A percentile compares a stretch with the other conserved stretches of the same genome.
phyloP scores from a whole-genome alignment of 2,329 filamentous ascomycete species.

The Chaetomiaceae sp. region DNA sequence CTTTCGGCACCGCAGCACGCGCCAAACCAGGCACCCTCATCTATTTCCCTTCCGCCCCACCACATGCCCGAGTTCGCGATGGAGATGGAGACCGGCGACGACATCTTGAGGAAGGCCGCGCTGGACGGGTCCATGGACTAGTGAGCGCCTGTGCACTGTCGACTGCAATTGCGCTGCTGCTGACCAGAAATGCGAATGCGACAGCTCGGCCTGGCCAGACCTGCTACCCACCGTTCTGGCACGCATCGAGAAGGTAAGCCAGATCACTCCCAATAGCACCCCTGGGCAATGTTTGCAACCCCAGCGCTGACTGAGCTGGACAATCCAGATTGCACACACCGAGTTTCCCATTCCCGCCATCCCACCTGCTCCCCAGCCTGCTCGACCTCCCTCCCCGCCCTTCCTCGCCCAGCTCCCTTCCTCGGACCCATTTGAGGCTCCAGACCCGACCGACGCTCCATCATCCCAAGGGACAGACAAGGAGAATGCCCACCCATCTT shows the following conservation, averaged over 20 bases:
- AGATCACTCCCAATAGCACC: not conserved
- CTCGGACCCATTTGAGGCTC: constrained; percentile 39
- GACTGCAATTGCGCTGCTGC: not conserved
- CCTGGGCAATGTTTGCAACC: too few relatives aligned
- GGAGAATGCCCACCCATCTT: constrained; percentile 57
- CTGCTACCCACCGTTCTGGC: constrained; percentile 62
- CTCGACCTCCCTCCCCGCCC: constrained; percentile 38
- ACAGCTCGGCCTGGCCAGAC: constrained; percentile 64
- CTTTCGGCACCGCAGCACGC: constrained; percentile 14
- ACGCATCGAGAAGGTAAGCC: constrained; percentile 58
- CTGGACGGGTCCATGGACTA: constrained; percentile 50
- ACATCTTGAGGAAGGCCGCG: constrained; percentile 45
- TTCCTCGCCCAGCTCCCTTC: constrained; percentile 44
- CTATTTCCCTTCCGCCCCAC: constrained; percentile 3
- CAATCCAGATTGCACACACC: constrained; percentile 62
- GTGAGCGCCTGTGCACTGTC: constrained; percentile 38
- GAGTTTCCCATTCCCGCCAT: constrained; percentile 70
- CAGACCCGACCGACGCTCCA: constrained; percentile 36
- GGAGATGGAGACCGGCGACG: constrained; percentile 54
- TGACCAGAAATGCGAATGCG: constrained; percentile 10
- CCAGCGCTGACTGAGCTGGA: too few relatives aligned
- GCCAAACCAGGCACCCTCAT: constrained; percentile 5
- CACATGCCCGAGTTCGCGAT: constrained; percentile 36
- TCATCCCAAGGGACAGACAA: constrained; percentile 61
- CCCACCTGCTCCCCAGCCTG: constrained; percentile 38